Conservation (phyloP, 352 stramenopile genomes). For the Phytophthora melonis region DNA sequence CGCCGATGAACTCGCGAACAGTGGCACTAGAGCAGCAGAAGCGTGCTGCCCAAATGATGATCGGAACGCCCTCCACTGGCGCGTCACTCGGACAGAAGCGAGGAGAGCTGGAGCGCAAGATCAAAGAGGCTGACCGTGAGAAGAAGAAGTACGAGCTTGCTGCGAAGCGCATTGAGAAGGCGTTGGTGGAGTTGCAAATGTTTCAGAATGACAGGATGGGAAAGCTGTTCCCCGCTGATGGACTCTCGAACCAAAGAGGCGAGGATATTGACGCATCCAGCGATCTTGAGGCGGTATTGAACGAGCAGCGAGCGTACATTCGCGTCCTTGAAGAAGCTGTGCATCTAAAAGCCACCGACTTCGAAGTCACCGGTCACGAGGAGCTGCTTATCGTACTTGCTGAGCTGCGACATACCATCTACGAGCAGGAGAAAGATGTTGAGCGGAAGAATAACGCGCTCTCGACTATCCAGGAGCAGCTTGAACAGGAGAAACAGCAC, state of each 20-base stretch:
- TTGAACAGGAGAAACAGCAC: conserved; percentile 37
- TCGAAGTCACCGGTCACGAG: conserved; percentile 76
- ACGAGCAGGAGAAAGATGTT: conserved; percentile 72
- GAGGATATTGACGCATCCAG: background rate
- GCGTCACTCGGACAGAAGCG: conserved; percentile 40
- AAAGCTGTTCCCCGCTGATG: conserved; percentile 12
- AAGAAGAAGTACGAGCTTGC: conserved; percentile 49
- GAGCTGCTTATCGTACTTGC: conserved; percentile 80
- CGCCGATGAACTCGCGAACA: conserved; percentile 1
- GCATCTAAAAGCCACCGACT: conserved; percentile 74
- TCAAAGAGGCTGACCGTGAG: conserved; percentile 56
- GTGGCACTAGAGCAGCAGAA: conserved; percentile 31
- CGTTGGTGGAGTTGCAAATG: conserved; percentile 46
- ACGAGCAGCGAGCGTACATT: conserved; percentile 75
- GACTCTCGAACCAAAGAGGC: conserved; percentile 8
- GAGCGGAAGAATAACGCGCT: conserved; percentile 34
- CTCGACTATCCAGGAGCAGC: conserved; percentile 21
- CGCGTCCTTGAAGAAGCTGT: conserved; percentile 82
- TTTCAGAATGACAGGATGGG: conserved; percentile 46
- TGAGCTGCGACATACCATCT: conserved; percentile 82
- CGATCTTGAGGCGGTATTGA: conserved; percentile 18
- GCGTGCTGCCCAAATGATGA: conserved; percentile 40
- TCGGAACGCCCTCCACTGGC: conserved; percentile 28
- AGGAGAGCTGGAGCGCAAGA: conserved; percentile 39
- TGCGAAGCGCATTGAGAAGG: conserved; percentile 49